Evolutionary conservation across 2,329 filamentous ascomycete genomes (phyloP), one percentile per base, ranked within the genome.

Genomic region (Ophiocordyceps sinensis): DNA sequence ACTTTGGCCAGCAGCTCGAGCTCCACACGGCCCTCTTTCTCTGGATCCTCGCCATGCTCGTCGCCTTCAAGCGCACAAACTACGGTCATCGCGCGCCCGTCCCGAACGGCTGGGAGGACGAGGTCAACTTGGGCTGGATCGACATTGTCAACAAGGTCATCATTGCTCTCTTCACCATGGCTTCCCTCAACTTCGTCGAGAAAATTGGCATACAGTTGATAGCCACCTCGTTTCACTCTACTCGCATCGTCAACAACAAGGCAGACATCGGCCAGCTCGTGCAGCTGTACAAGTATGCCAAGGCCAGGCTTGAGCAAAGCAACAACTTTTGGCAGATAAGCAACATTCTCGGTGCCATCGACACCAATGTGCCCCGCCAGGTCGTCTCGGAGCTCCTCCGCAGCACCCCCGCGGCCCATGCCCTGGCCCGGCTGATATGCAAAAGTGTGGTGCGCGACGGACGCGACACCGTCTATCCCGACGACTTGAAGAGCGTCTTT

Each of bases 181-280:
- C 79, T 0, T 68, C 78, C 3, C 67, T 95, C 46, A 95, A 96
- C 60, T 82, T 91, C 44, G 69, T 82, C 40, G 88, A 95, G 60
- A 96, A 95, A 67, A 83, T 95, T 45, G 74, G 94, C 50, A 94
- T 95, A 41, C 88, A 95, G 55, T 80, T 94, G 63, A 94, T 96
- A 49, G 88, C 89, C 28, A 88, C 88, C 43, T 87, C 82, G 19
- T 96, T 96, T 61, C 89, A 96, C 53, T 79, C 85, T 21, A 85
- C 89, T 51, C 73, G 89, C 14, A 95, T 95, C 51, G 85, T 91
- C 46, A 72, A 89, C 59, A 94, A 94, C 67, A 94, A 94, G 57
- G 86, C 88, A 47, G 84, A 93, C 54, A 87, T 94, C 43, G 77
- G 61, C 11, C 70, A 68, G 41, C 59, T 76, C 11, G 66, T 75